These are phyloP conservation scores for Lyophyllum decastes DNA, from an alignment of 768 basidiomycete species.

Conservation along the genomic window DNA sequence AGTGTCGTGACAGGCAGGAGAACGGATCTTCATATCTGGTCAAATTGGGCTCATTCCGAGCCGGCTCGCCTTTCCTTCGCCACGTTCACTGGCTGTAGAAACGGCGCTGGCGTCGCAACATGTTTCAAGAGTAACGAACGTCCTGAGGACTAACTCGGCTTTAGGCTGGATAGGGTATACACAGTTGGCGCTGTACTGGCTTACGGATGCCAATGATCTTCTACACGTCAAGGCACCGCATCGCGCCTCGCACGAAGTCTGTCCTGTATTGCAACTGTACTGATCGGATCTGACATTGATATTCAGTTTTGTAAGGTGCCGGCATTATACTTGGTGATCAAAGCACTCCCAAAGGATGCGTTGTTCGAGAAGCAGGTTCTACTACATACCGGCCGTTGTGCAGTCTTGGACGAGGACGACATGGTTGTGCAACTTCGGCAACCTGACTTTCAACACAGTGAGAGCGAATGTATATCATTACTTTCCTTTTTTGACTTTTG, in stretches of 20 bases:
- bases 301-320: constrained; percentile 25
- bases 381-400: constrained; percentile 64
- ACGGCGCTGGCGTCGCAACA: constrained; percentile 82
- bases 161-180: constrained; percentile 63
- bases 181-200: constrained; percentile 75
- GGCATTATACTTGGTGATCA: constrained; percentile 62
- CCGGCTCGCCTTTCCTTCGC: constrained; percentile 64
- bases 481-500: neutral
- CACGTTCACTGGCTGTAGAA: constrained; percentile 60
- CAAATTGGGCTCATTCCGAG: constrained; percentile 91
- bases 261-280: neutral
- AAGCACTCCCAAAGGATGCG: constrained; percentile 71
- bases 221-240: constrained; percentile 42
- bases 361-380: constrained; percentile 77
- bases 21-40: constrained; percentile 87
- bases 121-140: constrained; percentile 62
- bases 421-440: constrained; percentile 25
- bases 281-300: neutral
- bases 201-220: constrained; percentile 43
- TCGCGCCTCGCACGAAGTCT: constrained; percentile 20
- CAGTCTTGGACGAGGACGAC: constrained; percentile 48
- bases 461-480: neutral
- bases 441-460: constrained; percentile 47
- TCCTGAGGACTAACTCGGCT: constrained; percentile 54
- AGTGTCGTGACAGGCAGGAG: constrained; percentile 53